Percentiles rank a stretch among this genome's conserved stretches.
Conservation (phyloP, 2,329 filamentous ascomycete genomes). For the Pseudodiploospora longispora region DNA sequence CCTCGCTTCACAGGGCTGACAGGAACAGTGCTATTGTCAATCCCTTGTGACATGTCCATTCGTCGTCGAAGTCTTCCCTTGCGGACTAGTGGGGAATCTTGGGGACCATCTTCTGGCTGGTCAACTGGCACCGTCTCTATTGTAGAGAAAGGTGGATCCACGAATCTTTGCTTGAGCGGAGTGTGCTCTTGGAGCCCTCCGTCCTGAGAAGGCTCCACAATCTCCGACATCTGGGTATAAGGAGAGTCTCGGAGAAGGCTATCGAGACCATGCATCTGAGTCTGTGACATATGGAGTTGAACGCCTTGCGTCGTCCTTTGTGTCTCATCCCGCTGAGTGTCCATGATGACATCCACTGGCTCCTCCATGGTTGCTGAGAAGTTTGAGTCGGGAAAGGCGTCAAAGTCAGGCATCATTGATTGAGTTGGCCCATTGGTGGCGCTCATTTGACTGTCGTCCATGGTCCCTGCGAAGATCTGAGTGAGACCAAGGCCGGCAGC, state of each 20-base stretch:
- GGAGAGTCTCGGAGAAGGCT: slow-evolving; percentile 41
- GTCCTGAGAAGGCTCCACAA: slow-evolving; percentile 75
- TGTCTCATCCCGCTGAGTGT: slow-evolving; percentile 32
- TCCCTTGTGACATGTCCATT: slow-evolving; percentile 18
- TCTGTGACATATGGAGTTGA: slow-evolving; percentile 51
- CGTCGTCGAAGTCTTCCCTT: slow-evolving; percentile 47
- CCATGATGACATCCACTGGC: slow-evolving; percentile 42
- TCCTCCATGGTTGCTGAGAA: slow-evolving; percentile 47
- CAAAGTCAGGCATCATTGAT: slow-evolving; percentile 49
- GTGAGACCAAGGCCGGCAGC: slow-evolving; percentile 67
- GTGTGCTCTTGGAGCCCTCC: slow-evolving; percentile 66
- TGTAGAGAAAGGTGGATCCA: slow-evolving; percentile 58
- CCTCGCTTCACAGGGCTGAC: slow-evolving; percentile 9
- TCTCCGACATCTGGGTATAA: slow-evolving; percentile 57
- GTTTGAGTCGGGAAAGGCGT: slow-evolving; percentile 49
- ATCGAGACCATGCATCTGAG: slow-evolving; percentile 51
- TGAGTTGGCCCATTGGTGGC: slow-evolving; percentile 26
- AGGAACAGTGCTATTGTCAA: slow-evolving; percentile 14
- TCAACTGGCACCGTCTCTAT: slow-evolving; percentile 55
- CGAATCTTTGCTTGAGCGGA: slow-evolving; percentile 60
- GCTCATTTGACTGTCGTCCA: slow-evolving; percentile 55
- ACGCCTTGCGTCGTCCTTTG: slow-evolving; percentile 36
- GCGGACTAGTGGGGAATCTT: slow-evolving; percentile 59
- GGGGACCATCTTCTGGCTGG: slow-evolving; percentile 28
- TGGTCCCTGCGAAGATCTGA: slow-evolving; percentile 84